Base-by-base conservation (phyloP, 306 rosid species). In the Dalbergia cochinchinensis region DNA sequence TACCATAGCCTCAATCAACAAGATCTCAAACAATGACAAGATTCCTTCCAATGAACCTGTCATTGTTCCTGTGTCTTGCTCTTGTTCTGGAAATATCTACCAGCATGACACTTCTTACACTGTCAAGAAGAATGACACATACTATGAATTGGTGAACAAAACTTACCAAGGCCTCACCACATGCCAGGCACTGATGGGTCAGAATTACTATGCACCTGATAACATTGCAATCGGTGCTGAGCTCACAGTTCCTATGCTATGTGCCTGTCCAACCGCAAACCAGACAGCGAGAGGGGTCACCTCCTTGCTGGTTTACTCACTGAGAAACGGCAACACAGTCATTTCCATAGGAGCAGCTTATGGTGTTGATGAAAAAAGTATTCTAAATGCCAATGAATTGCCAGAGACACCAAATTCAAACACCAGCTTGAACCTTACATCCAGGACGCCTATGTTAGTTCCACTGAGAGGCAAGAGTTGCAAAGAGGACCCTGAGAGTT, bases 151-250 rank as follows among this genome's bases (percentile, higher is more conserved):
- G 48, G 87, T 82, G 0, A 58, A 5, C 16, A 15, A 4, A 5
- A 86, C 78, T 19, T 90, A 53, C 83, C 90, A 86, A 82, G 86
- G 94, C 60, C 84, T 90, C 53, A 78, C 90, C 5, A 90, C 90
- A 2, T 90, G 91, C 26, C 89, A 86, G 35, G 88, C 90, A 42
- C 0, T 86, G 83, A 72, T 62, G 57, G 78, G 87, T 15, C 91
- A 86, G 79, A 90, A 90, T 53, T 84, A 86, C 53, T 90, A 86
- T 35, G 61, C 85, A 3, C 15, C 84, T 8, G 3, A 0, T 2
- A 0, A 33, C 8, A 80, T 90, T 76, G 15, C 83, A 15, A 22
- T 79, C 10, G 90, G 82, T 26, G 76, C 85, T 0, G 61, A 74
- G 73, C 78, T 88, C 42, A 50, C 76, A 0, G 84, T 90, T 62